Evolutionary conservation across 257 asterid genomes (phyloP), one percentile per base, ranked within the genome.

Genomic region (Phtheirospermum japonicum): DNA sequence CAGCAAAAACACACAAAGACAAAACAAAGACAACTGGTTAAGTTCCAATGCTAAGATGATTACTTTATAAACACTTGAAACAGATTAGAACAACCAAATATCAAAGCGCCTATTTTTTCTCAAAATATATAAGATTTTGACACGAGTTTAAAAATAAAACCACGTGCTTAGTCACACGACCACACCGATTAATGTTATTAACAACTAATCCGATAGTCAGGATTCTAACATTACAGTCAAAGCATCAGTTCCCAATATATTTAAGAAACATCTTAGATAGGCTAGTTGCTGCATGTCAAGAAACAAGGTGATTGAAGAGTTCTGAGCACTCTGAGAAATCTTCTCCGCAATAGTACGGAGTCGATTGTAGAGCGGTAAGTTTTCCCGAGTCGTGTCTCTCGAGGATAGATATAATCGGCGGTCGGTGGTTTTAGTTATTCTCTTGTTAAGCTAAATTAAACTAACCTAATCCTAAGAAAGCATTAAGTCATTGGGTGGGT

Each of bases 91-190:
- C 75, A 23, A 23, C 1, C 28, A 57, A 64, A 59, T 68, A 42
- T 54, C 57, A 74, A 33, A 76, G 16, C 50, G 28, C 43, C 76
- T 36, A 55, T 64, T 65, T 59, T 49, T 5, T 20, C n/a, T 43
- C 3, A 39, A 39, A 7, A 7, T 7, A 39, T 16, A 64, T 20
- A 59, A 53, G 68, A 33, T 19, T n/a, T 64, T 28, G 68, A 57
- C 48, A 62, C 53, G 61, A 36, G 39, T 64, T 72, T 71, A 71
- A 75, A 75, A 68, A 54, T 69, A 67, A 51, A 54, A 80, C 76
- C 83, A 80, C 83, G 85, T 80, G 87, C 74, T 67, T 1, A 31
- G 48, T 74, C 90, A 83, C 87, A 60, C 78, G 80, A 79, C 63
- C 79, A 23, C 28, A 42, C 80, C 65, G 72, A 69, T n/a, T 73